Conservation (phyloP, 2,329 filamentous ascomycete genomes). For the Pleomassaria siparia region DNA sequence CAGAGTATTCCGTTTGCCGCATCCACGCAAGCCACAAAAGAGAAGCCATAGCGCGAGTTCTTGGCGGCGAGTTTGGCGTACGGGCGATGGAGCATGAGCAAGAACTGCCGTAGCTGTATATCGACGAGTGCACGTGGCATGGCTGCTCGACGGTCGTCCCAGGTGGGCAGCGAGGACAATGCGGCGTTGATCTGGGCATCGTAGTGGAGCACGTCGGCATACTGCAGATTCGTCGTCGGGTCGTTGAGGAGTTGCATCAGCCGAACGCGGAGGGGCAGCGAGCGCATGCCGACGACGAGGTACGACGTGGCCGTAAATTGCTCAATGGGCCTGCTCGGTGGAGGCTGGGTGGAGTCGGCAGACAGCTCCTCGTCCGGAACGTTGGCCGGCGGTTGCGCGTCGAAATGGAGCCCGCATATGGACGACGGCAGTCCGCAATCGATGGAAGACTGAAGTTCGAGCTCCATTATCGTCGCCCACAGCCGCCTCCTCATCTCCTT, state of each 20-base stretch:
- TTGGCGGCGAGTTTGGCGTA: conserved; percentile 29
- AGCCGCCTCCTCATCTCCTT: conserved; percentile 58
- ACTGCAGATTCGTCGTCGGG: conserved; percentile 28
- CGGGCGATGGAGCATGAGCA: conserved; percentile 37
- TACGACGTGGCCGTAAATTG: conserved; percentile 37
- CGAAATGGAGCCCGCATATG: conserved; percentile 48
- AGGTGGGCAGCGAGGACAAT: conserved; percentile 25
- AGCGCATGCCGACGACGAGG: conserved; percentile 22
- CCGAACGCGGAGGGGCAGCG: conserved; percentile 34
- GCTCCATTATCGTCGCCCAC: conserved; percentile 59
- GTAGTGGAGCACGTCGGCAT: conserved; percentile 37
- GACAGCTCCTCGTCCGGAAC: conserved; percentile 53
- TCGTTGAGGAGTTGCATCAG: conserved; percentile 38
- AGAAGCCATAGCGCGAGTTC: conserved; percentile 34
- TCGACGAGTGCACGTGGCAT: conserved; percentile 27
- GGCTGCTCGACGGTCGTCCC: conserved; percentile 20
- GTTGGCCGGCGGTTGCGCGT: conserved; percentile 53
- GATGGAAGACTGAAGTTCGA: conserved; percentile 58
- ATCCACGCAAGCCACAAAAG: conserved; percentile 33
- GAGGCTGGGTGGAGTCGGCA: conserved; percentile 22
- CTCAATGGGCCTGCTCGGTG: conserved; percentile 23
- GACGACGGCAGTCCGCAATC: conserved; percentile 56
- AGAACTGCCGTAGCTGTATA: conserved; percentile 37
- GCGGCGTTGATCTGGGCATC: conserved; percentile 30
- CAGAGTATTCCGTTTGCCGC: conserved; percentile 28